These are phyloP conservation scores for Lactarius akahatsu DNA, from an alignment of 768 basidiomycete species.

Conservation along the genomic window DNA sequence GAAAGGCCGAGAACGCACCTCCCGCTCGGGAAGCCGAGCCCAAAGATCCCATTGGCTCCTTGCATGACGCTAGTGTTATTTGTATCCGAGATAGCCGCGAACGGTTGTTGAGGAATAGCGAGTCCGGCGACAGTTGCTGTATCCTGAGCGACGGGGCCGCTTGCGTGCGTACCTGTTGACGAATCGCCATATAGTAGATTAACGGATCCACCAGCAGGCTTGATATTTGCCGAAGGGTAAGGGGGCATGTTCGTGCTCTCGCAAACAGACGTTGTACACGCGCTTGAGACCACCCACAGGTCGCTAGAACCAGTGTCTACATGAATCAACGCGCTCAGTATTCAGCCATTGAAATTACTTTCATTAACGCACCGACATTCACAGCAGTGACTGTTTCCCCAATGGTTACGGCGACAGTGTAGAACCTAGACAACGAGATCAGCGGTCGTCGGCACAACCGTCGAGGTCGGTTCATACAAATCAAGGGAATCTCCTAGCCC, in stretches of 20 bases:
- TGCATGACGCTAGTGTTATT: constrained; percentile 59
- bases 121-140: constrained; percentile 55
- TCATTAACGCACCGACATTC: constrained; percentile 21
- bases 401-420: constrained; percentile 23
- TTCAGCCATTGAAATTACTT: background rate
- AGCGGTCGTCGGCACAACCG: background rate
- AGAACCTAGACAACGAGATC: constrained; percentile 10
- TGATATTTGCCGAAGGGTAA: constrained; percentile 20
- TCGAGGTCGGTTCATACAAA: constrained; percentile 8
- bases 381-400: constrained; percentile 22
- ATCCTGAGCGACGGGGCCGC: constrained; percentile 63
- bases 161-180: constrained; percentile 62
- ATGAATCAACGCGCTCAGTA: background rate
- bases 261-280: constrained; percentile 21
- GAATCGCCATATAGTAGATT: constrained; percentile 69
- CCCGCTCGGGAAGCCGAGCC: constrained; percentile 62
- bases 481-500: constrained; percentile 26
- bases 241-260: constrained; percentile 17
- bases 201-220: constrained; percentile 41
- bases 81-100: constrained; percentile 67
- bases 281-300: constrained; percentile 24
- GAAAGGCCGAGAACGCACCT: constrained; percentile 19
- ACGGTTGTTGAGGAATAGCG: constrained; percentile 49
- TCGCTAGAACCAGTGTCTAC: constrained; percentile 29
- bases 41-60: constrained; percentile 65